Conservation (phyloP, 2,329 filamentous ascomycete genomes). For the Ascochyta koolunga region DNA sequence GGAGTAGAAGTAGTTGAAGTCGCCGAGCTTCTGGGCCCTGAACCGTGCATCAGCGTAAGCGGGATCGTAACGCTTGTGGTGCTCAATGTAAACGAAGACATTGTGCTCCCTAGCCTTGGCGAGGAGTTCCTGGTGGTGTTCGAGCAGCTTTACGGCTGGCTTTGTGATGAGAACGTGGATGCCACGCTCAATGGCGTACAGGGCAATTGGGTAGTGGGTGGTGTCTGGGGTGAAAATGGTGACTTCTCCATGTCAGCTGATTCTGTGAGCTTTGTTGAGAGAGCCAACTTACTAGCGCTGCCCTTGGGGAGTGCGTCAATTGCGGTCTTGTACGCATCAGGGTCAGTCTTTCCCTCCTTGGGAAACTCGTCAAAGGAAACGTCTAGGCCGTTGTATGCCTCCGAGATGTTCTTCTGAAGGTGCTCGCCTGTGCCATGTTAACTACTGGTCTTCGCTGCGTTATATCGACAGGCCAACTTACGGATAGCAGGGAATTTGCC, state of each 20-base stretch:
- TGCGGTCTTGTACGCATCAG: conserved; percentile 84
- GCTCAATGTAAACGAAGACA: conserved; percentile 92
- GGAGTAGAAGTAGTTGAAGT: conserved; percentile 98
- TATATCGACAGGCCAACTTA: conserved; percentile 52
- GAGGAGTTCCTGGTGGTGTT: conserved; percentile 78
- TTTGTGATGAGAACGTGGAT: conserved; percentile 95
- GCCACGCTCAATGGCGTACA: conserved; percentile 86
- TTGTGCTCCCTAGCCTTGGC: conserved; percentile 72
- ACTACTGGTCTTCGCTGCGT: conserved; percentile 2
- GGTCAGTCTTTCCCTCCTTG: conserved; percentile 73
- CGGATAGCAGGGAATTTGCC: conserved; percentile 91
- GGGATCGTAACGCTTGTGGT: conserved; percentile 95
- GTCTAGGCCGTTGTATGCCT: conserved; percentile 88
- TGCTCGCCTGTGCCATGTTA: conserved; percentile 68
- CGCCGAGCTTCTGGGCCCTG: conserved; percentile 76
- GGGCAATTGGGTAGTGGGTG: conserved; percentile 88
- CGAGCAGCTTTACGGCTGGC: conserved; percentile 84
- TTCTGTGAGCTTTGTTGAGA: not conserved
- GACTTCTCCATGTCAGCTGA: conserved; percentile 52
- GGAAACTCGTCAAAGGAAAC: conserved; percentile 84
- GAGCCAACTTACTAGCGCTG: conserved; percentile 66
- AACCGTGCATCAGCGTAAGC: conserved; percentile 87
- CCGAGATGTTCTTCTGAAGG: conserved; percentile 82
- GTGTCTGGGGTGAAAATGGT: conserved; percentile 96
- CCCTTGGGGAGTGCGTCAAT: conserved; percentile 83